Evolutionary conservation across 768 basidiomycete species (phyloP), one percentile per base, ranked within the genome.

Genomic region (Mycena crocata): DNA sequence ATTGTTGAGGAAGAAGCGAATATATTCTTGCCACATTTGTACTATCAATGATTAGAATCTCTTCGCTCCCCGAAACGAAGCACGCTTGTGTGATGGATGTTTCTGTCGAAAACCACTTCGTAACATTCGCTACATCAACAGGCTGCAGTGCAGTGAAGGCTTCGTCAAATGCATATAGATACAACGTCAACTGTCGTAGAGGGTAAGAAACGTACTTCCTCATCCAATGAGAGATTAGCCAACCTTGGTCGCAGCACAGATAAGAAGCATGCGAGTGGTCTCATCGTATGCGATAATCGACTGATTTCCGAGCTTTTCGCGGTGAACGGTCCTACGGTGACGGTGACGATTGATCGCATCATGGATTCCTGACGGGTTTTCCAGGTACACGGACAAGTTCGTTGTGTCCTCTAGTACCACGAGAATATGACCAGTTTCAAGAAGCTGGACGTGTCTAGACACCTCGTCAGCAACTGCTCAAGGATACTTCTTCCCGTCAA

Each of bases 271-370:
- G 3, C 83, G 81, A 61, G 80, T 85, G 2, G 76, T 71, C 64
- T 89, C 88, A 45, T 90, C 86, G 58, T 82, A 87, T 0, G 87
- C 79, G 8, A 89, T 60, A 17, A 85, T 19, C 54, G 80, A 75
- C 9, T 82, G 75, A 2, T 77, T 71, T 0, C 85, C 86, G 14
- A 87, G 77, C 71, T 83, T 86, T 60, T 83, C 82, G 7, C 78
- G 79, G 57, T 78, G 75, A 17, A 88, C 68, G 0, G 19, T 46
- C 58, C 81, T 84, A 23, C 76, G 76, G 8, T 61, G 66, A 1
- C 67, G 55, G 3, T 51, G 31, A 5, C 68, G 69, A 9, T 84
- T 70, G 0, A 31, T 2, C 3, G 17, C 26, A 8, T 80, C 77
- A 13, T 72, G 19, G 5, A 87, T 74, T 17, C 35, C 58, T 1